phyloP scores from a whole-genome alignment of 2,329 filamentous ascomycete species.

The Aspergillus terreus region DNA sequence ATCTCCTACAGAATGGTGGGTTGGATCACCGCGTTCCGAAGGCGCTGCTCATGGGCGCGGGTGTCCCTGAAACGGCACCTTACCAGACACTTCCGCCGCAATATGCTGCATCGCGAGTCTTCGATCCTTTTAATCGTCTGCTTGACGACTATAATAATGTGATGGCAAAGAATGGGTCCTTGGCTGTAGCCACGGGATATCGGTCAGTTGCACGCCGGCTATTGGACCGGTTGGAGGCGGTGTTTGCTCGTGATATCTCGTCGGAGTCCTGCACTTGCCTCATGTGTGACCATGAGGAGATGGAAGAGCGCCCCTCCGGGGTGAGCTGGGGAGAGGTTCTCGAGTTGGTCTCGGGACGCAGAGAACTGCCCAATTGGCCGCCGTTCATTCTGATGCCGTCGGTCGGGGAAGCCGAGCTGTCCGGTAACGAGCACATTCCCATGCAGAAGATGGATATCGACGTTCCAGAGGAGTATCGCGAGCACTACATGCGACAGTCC shows the following conservation, averaged over 20 bases:
- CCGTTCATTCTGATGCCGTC: slow-evolving; percentile 72
- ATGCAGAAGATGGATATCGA: slow-evolving; percentile 86
- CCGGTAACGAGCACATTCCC: slow-evolving; percentile 51
- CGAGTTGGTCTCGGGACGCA: slow-evolving; percentile 84
- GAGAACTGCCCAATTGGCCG: slow-evolving; percentile 83
- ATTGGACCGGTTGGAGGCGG: slow-evolving; percentile 85
- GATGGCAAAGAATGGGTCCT: slow-evolving; percentile 75
- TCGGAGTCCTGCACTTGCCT: slow-evolving; percentile 80
- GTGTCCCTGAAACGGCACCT: slow-evolving; percentile 55
- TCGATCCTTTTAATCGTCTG: slow-evolving; percentile 76
- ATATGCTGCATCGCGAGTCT: slow-evolving; percentile 67
- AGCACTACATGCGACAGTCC: slow-evolving; percentile 86
- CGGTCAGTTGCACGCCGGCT: slow-evolving; percentile 87
- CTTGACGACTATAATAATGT: slow-evolving; percentile 84
- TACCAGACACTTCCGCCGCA: slow-evolving; percentile 61
- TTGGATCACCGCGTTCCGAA: slow-evolving; percentile 68
- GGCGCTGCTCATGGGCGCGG: slow-evolving; percentile 57
- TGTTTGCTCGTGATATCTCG: slow-evolving; percentile 90
- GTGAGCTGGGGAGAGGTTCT: slow-evolving; percentile 94
- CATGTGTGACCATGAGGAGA: slow-evolving; percentile 69
- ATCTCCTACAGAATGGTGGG: slow-evolving; percentile 85
- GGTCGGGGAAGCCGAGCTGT: slow-evolving; percentile 52
- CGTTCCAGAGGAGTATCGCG: slow-evolving; percentile 86
- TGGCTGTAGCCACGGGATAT: slow-evolving; percentile 94
- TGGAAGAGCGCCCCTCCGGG: slow-evolving; percentile 55